Conservation (phyloP, 2,329 filamentous ascomycete genomes). For the Daldinia eschscholtzii region DNA sequence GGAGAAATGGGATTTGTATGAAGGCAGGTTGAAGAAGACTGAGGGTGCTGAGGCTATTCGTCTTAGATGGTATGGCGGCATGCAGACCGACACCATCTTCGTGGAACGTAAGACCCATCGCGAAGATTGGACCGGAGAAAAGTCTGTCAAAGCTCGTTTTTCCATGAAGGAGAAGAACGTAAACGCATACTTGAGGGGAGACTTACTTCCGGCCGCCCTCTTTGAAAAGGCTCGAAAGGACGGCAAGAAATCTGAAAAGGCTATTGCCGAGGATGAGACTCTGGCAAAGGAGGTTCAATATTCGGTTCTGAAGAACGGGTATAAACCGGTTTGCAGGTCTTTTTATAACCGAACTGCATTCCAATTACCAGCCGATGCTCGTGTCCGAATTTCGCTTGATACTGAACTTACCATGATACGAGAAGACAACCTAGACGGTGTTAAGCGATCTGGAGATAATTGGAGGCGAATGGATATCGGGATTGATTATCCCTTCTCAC, state of each 20-base stretch:
- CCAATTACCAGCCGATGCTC: slow-evolving; percentile 94
- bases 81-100: slow-evolving; percentile 95
- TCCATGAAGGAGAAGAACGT: slow-evolving; percentile 97
- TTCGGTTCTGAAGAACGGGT: slow-evolving; percentile 86
- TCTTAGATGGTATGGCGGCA: slow-evolving; percentile 96
- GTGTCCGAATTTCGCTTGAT: slow-evolving; percentile 95
- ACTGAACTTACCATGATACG: slow-evolving; percentile 95
- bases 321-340: slow-evolving; percentile 89
- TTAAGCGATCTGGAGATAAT: slow-evolving; percentile 81
- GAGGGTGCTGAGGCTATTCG: slow-evolving; percentile 97
- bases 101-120: slow-evolving; percentile 98
- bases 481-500: slow-evolving; percentile 93
- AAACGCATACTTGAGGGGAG: slow-evolving; percentile 87
- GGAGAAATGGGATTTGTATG: slow-evolving; percentile 92
- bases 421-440: slow-evolving; percentile 93
- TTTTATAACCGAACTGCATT: slow-evolving; percentile 99
- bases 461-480: slow-evolving; percentile 98
- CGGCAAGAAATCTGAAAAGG: slow-evolving; percentile 91
- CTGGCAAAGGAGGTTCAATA: slow-evolving; percentile 94
- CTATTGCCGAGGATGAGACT: slow-evolving; percentile 90
- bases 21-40: slow-evolving; percentile 95
- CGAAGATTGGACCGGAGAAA: slow-evolving; percentile 99
- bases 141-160: slow-evolving; percentile 98
- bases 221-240: slow-evolving; percentile 98
- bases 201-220: slow-evolving; percentile 85